phyloP scores from a whole-genome alignment of 352 stramenopile genomes.

The Achlya hypogyna region DNA sequence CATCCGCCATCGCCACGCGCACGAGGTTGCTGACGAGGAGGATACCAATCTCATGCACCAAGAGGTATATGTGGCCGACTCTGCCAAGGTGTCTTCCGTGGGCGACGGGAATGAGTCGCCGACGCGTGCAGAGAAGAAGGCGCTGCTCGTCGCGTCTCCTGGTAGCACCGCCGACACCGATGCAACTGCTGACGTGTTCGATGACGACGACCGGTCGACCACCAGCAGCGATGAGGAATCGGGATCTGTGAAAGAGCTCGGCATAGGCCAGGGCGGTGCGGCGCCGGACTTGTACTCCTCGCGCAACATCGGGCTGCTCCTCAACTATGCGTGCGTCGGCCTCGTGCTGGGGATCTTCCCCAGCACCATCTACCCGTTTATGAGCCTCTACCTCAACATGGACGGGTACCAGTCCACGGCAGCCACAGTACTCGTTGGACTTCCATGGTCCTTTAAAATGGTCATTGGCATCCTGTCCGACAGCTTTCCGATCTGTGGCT shows the following conservation, averaged over 20 bases:
- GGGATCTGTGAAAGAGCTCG: no score
- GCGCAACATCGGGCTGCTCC: slow-evolving; percentile 42
- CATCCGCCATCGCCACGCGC: neutral
- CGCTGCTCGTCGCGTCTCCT: neutral
- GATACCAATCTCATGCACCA: neutral
- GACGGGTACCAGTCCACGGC: slow-evolving; percentile 35
- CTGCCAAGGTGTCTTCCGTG: neutral
- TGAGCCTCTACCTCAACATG: slow-evolving; percentile 52
- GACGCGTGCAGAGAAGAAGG: neutral
- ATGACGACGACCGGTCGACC: neutral
- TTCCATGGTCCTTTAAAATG: slow-evolving; percentile 58
- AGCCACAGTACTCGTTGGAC: slow-evolving; percentile 31
- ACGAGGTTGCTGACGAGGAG: neutral
- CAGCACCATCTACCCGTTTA: slow-evolving; percentile 42
- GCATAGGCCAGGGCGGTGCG: slow-evolving; percentile 25
- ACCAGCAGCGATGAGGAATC: neutral
- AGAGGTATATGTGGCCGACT: neutral
- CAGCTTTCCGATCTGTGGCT: slow-evolving; percentile 45
- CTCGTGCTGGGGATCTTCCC: slow-evolving; percentile 40
- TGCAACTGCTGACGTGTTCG: neutral
- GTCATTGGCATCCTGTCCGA: slow-evolving; percentile 55
- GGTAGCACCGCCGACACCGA: neutral
- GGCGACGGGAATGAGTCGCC: neutral
- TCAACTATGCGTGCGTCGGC: slow-evolving; percentile 45
- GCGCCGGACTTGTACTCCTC: slow-evolving; percentile 33